Conservation (phyloP, 1,139 yeast species). For the Diutina sp. region DNA sequence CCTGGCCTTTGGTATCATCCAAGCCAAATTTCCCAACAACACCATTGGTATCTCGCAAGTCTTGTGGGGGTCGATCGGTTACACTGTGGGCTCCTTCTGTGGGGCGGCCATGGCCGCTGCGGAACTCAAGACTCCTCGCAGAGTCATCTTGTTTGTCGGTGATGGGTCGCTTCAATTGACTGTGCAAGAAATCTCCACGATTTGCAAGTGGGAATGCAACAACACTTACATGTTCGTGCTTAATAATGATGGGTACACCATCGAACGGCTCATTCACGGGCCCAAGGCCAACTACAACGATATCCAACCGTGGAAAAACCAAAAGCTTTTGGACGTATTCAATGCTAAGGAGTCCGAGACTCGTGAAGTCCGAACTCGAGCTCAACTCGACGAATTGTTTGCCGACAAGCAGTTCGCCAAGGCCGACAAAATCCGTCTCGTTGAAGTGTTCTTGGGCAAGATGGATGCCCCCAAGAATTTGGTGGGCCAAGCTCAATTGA, state of each 20-base stretch:
- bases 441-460: slow-evolving; percentile 68
- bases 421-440: slow-evolving; percentile 57
- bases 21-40: slow-evolving; percentile 63
- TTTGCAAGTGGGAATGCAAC: slow-evolving; percentile 39
- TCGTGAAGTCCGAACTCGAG: slow-evolving; percentile 44
- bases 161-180: slow-evolving; percentile 87
- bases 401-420: slow-evolving; percentile 39
- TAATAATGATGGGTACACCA: slow-evolving; percentile 82
- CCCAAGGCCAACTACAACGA: slow-evolving; percentile 64
- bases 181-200: slow-evolving; percentile 76
- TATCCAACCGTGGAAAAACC: slow-evolving; percentile 75
- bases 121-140: slow-evolving; percentile 53
- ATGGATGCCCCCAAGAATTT: slow-evolving; percentile 75
- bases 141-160: slow-evolving; percentile 77
- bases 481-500: slow-evolving; percentile 38
- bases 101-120: slow-evolving; percentile 83
- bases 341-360: slow-evolving; percentile 53
- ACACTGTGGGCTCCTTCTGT: slow-evolving; percentile 70
- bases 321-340: slow-evolving; percentile 53
- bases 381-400: slow-evolving; percentile 54
- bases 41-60: slow-evolving; percentile 77
- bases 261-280: slow-evolving; percentile 83
- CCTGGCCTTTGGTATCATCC: slow-evolving; percentile 76
- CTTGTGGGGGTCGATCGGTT: slow-evolving; percentile 86
- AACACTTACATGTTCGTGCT: slow-evolving; percentile 73